phyloP scores from a whole-genome alignment of 2,329 filamentous ascomycete species.

The Fusarium sp. region DNA sequence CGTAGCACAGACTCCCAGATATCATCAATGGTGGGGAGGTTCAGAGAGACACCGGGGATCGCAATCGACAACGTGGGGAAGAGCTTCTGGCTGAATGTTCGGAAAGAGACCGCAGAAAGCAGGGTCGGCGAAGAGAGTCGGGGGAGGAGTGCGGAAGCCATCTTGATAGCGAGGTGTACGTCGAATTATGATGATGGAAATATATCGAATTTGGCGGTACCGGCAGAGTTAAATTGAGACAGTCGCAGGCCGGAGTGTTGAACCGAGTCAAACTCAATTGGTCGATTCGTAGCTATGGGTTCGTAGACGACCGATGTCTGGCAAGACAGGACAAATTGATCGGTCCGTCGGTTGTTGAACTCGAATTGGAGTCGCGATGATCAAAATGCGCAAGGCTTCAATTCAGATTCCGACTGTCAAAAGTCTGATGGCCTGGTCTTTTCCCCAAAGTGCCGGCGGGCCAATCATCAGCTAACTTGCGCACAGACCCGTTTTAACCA shows the following conservation, averaged over 20 bases:
- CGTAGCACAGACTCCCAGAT: constrained; percentile 94
- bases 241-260: neutral
- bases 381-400: constrained; percentile 40
- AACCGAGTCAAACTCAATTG: neutral
- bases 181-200: constrained; percentile 17
- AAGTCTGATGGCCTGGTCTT: constrained; percentile 46
- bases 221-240: constrained; percentile 7
- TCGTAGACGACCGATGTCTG: constrained; percentile 7
- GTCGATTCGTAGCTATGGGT: constrained; percentile 2
- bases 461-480: constrained; percentile 49
- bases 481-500: constrained; percentile 47
- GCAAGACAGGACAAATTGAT: constrained; percentile 9
- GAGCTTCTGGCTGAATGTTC: constrained; percentile 59
- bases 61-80: constrained; percentile 67
- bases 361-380: constrained; percentile 34
- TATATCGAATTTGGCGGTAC: constrained; percentile 17
- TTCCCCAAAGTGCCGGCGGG: constrained; percentile 41
- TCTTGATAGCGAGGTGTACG: constrained; percentile 46
- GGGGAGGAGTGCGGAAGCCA: constrained; percentile 68
- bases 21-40: constrained; percentile 71
- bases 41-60: constrained; percentile 69
- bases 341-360: constrained; percentile 26
- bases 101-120: constrained; percentile 57
- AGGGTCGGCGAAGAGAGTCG: constrained; percentile 59
- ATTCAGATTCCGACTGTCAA: constrained; percentile 43